Conservation (phyloP, 306 rosid species). For the Dalbergia oliveri region DNA sequence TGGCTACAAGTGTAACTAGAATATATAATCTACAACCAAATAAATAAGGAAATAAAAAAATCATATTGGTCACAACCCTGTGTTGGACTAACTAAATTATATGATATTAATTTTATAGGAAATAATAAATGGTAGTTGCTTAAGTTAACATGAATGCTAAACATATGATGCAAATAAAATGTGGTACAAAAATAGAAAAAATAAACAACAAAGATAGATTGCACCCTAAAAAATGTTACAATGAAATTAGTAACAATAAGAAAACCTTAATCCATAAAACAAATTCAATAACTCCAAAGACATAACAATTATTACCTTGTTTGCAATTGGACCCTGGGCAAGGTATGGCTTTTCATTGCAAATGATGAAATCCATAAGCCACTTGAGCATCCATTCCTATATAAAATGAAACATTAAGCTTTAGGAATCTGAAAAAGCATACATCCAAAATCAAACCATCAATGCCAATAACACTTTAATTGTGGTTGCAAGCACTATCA, state of each 20-base stretch:
- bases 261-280: neutral
- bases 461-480: neutral
- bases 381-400: constrained; percentile 99
- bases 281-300: constrained; percentile 1
- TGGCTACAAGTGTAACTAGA: constrained; percentile 88
- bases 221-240: neutral
- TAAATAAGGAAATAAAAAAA: neutral
- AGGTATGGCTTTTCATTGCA: constrained; percentile 94
- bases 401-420: constrained; percentile 25
- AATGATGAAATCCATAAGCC: constrained; percentile 95
- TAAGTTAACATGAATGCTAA: neutral
- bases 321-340: constrained; percentile 94
- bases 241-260: neutral
- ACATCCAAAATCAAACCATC: neutral
- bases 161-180: neutral
- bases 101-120: neutral
- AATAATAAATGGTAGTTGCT: neutral
- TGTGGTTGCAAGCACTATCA: neutral
- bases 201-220: neutral
- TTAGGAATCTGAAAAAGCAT: neutral
- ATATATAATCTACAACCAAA: constrained; percentile 69
- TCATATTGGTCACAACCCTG: neutral
- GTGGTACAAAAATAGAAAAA: neutral
- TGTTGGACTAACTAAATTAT: constrained; percentile 12
- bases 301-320: constrained; percentile 66